Evolutionary conservation across 768 basidiomycete genomes (phyloP), one percentile per base, ranked within the genome.

Genomic region (Dentipellis sp.): DNA sequence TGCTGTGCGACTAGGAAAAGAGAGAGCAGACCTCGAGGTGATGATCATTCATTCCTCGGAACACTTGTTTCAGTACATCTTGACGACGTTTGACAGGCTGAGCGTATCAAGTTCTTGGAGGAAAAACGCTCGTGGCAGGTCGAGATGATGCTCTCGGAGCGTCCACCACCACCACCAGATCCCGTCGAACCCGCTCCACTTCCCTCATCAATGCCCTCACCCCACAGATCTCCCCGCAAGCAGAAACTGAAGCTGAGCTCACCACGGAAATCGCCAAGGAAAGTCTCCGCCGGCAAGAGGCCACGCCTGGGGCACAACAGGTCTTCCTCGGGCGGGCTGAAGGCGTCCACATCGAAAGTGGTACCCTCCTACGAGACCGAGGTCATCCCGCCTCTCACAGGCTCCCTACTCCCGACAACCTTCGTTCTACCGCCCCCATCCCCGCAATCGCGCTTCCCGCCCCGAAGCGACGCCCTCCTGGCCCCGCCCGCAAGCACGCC

Each of bases 391-490:
- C 64, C 67, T 22, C 57, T 49, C 1, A 63, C 64, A 12, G 52
- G 60, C 3, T 64, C 65, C 1, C 55, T 86, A 35, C 75, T 88
- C 21, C 79, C 86, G 3, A 83, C 79, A 10, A 78, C 85, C 12
- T 91, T 91, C 58, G 82, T 87, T 1, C 77, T 91, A 3, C 89
- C 89, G 12, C 88, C 88, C 1, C 88, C 84, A 2, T 88, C 87
- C 8, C 88, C 88, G 12, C 75, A 78, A 19, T 78, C 88, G 1
- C 80, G 83, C 1, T 67, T 88, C 23, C 84, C 82, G 6, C 75
- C 77, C 8, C 59, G 53, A 0, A 73, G 76, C 38, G 73, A 77
- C 17, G 69, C 75, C 2, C 69, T 73, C 46, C 64, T 74, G 17
- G 48, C 17, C 10, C 48, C 48, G 17, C 22, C 22, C 48, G 48